Evolutionary conservation across 2,329 filamentous ascomycete genomes (phyloP).

Genomic region (Xylaria sp.): DNA sequence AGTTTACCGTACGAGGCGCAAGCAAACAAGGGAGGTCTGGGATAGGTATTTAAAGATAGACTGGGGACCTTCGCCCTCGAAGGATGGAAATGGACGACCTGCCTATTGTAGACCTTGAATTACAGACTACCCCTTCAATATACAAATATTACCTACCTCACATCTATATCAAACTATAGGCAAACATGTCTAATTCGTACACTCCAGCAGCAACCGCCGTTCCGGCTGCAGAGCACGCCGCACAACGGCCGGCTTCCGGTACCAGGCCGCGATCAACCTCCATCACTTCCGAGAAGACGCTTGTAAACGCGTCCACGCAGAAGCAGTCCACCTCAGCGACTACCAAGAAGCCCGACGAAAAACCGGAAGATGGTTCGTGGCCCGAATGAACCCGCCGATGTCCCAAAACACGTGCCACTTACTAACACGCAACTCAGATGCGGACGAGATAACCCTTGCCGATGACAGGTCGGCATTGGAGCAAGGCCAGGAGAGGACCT

Average conservation of each 20-base stretch:
- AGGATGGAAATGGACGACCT: background rate
- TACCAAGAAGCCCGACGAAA: conserved; percentile 1
- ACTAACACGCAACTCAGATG: background rate
- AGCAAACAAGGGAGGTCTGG: background rate
- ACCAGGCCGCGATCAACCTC: conserved; percentile 16
- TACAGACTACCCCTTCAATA: background rate
- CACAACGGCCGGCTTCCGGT: background rate
- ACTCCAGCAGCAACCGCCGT: background rate
- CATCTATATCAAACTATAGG: background rate
- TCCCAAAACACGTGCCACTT: background rate
- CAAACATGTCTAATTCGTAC: background rate
- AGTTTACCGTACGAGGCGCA: background rate
- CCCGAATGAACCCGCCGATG: background rate
- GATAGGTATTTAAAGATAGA: background rate
- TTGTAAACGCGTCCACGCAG: conserved; percentile 14
- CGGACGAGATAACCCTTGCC: conserved; percentile 17
- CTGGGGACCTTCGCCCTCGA: too few species aligned
- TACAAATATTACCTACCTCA: background rate
- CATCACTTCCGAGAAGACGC: conserved; percentile 26
- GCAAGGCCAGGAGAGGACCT: conserved; percentile 5
- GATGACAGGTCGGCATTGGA: conserved; percentile 3
- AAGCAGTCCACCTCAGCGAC: background rate
- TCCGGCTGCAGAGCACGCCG: background rate
- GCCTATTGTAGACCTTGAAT: too few species aligned
- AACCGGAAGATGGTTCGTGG: conserved; percentile 19